These are phyloP conservation scores for Colletotrichum kahawae DNA, from an alignment of 2,329 filamentous ascomycete genomes.

Conservation along the genomic window DNA sequence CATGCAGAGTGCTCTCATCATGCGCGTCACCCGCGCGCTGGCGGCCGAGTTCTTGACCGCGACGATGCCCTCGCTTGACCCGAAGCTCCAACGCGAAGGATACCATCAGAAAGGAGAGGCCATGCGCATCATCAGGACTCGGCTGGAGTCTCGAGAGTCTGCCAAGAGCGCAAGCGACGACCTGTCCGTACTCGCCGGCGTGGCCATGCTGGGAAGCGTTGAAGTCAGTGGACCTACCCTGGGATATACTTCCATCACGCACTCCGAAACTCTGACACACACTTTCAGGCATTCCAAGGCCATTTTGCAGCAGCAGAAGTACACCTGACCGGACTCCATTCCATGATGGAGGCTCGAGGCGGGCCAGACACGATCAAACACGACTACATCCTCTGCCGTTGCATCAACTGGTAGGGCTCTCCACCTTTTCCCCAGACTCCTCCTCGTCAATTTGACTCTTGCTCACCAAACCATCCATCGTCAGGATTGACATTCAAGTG, in stretches of 20 bases:
- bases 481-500: slow-evolving; percentile 21
- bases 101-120: slow-evolving; percentile 22
- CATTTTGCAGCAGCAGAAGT: slow-evolving; percentile 18
- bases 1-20: slow-evolving; percentile 22
- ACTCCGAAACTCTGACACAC: background rate
- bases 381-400: slow-evolving; percentile 24
- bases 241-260: background rate
- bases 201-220: slow-evolving; percentile 18
- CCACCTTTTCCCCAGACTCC: background rate
- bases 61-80: slow-evolving; percentile 12
- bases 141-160: background rate
- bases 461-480: background rate
- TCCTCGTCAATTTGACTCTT: no score
- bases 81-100: slow-evolving; percentile 13
- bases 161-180: background rate
- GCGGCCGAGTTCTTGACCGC: slow-evolving; percentile 18
- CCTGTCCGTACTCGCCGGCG: slow-evolving; percentile 4
- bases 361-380: slow-evolving; percentile 18
- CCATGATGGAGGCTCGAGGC: slow-evolving; percentile 18
- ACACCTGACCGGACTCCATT: slow-evolving; percentile 19
- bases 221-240: slow-evolving; percentile 3
- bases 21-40: slow-evolving; percentile 21
- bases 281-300: slow-evolving; percentile 20
- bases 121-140: slow-evolving; percentile 17
- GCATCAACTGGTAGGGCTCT: slow-evolving; percentile 20